Evolutionary conservation across 2,329 filamentous ascomycete genomes (phyloP).

Genomic region (Cryoendolithus antarcticus): DNA sequence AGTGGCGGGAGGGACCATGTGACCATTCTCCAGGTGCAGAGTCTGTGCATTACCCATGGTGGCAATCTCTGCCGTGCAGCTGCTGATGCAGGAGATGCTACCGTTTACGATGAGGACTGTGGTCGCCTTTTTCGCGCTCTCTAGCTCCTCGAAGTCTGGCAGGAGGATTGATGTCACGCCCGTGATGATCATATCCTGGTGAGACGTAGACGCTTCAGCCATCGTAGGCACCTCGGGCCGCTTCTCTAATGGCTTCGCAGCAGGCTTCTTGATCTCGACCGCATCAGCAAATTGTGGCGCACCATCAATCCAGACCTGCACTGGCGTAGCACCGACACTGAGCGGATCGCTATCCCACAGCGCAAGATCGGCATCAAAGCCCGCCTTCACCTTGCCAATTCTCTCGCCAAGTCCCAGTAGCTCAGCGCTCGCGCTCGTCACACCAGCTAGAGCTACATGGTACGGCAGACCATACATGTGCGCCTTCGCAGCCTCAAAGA

Average conservation of each 20-base stretch:
- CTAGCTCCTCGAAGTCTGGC: conserved; percentile 28
- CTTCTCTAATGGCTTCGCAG: conserved; percentile 27
- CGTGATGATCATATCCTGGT: conserved; percentile 40
- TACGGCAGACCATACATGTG: conserved; percentile 30
- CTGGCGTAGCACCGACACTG: conserved; percentile 26
- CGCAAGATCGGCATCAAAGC: conserved; percentile 32
- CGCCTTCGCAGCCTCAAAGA: conserved; percentile 43
- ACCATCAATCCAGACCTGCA: conserved; percentile 33
- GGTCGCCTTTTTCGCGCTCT: conserved; percentile 1
- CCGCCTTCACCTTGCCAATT: conserved; percentile 28
- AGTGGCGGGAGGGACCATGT: conserved; percentile 49
- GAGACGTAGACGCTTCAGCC: conserved; percentile 21
- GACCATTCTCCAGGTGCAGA: conserved; percentile 44
- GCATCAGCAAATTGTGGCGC: conserved; percentile 37
- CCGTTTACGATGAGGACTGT: conserved; percentile 44
- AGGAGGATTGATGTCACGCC: conserved; percentile 44
- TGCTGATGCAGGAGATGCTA: conserved; percentile 44
- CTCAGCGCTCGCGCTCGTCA: conserved; percentile 29
- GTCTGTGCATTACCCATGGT: conserved; percentile 27
- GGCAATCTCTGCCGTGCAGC: conserved; percentile 36
- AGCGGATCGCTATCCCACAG: conserved; percentile 33
- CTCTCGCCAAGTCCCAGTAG: conserved; percentile 28
- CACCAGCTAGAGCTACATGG: conserved; percentile 27
- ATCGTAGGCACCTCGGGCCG: not conserved
- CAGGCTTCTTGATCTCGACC: conserved; percentile 42